These are phyloP conservation scores for Lactuca sativa DNA, from an alignment of 129 eudicot species.

Conservation along the genomic window DNA sequence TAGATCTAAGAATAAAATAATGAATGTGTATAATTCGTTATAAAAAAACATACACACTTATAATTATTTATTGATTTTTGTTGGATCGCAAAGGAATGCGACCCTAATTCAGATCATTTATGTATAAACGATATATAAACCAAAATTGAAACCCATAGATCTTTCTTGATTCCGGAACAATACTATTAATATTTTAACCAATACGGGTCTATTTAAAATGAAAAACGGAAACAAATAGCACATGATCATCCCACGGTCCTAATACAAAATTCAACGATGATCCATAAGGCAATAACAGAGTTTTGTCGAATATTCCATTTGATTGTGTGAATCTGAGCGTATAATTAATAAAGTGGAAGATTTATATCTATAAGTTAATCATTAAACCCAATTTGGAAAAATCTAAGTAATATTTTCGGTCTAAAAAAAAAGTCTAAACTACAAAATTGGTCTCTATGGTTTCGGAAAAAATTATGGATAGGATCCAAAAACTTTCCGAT, in stretches of 20 bases:
- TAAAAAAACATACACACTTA: too few relatives aligned
- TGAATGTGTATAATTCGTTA: too few relatives aligned
- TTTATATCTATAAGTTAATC: neutral
- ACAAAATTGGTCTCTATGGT: too few relatives aligned
- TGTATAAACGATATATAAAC: neutral
- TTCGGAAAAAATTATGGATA: neutral
- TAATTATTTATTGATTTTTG: too few relatives aligned
- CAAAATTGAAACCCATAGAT: neutral
- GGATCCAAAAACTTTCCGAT: too few relatives aligned
- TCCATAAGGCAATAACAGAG: neutral
- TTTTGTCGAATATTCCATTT: neutral
- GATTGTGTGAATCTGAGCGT: neutral
- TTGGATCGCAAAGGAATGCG: too few relatives aligned
- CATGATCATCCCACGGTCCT: neutral
- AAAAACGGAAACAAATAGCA: too few relatives aligned
- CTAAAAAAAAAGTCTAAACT: too few relatives aligned
- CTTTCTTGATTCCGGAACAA: neutral
- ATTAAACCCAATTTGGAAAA: neutral
- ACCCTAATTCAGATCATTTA: too few relatives aligned
- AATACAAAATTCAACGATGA: neutral
- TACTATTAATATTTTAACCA: neutral
- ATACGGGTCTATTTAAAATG: too few relatives aligned
- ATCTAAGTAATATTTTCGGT: too few relatives aligned
- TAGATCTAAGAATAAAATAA: too few relatives aligned
- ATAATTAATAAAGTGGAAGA: neutral